Conservation (phyloP, 1,139 yeast genomes). For the Meyerozyma sp. region DNA sequence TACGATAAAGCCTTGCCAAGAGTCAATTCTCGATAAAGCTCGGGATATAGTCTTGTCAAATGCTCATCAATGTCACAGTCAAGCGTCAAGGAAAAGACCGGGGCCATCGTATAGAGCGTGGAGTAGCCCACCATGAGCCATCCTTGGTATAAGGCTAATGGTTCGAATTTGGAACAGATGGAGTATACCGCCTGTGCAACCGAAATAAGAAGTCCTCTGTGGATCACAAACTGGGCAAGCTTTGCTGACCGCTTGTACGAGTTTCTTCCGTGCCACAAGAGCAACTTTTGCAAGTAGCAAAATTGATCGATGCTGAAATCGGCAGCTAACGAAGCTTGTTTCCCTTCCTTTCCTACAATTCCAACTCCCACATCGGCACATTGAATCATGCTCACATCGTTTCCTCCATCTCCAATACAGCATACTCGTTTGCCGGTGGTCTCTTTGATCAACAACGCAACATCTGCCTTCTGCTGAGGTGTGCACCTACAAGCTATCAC, state of each 20-base stretch:
- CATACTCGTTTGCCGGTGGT: conserved; percentile 87
- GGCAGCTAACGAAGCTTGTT: conserved; percentile 95
- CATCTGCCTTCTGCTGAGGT: conserved; percentile 98
- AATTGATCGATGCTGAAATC: conserved; percentile 94
- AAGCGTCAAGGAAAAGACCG: conserved; percentile 87
- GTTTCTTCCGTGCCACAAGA: conserved; percentile 97
- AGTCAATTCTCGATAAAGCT: conserved; percentile 86
- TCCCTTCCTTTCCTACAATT: conserved; percentile 97
- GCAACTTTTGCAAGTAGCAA: conserved; percentile 76
- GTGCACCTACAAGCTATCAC: conserved; percentile 98
- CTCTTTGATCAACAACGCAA: conserved; percentile 72
- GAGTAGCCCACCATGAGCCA: conserved; percentile 99
- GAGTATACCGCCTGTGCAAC: conserved; percentile 97
- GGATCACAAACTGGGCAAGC: conserved; percentile 91
- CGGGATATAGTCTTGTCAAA: conserved; percentile 88
- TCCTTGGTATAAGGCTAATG: conserved; percentile 90
- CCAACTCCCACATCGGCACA: conserved; percentile 99
- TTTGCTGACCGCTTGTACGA: conserved; percentile 94
- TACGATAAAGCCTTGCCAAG: conserved; percentile 83
- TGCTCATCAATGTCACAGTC: conserved; percentile 92
- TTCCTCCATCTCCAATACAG: conserved; percentile 99
- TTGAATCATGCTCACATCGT: conserved; percentile 98
- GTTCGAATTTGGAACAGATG: conserved; percentile 81
- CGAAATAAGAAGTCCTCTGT: conserved; percentile 88
- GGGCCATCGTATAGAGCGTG: conserved; percentile 96